Evolutionary conservation across 495 filamentous ascomycete genomes (phyloP), one percentile per base, ranked within the genome.

Genomic region (Trichoderma orchidacearum): DNA sequence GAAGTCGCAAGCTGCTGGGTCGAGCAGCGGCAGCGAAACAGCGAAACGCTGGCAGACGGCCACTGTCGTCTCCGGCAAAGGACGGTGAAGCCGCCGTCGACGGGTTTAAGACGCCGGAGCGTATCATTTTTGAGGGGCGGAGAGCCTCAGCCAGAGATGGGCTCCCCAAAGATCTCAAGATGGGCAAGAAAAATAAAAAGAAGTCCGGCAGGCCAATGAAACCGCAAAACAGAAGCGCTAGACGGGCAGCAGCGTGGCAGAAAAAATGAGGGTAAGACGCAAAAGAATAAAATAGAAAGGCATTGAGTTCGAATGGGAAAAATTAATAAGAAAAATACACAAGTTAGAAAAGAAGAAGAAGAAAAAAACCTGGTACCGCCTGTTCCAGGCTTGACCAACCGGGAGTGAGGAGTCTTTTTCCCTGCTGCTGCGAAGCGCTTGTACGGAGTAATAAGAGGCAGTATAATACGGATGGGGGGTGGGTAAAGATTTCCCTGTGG

Each of bases 121-220:
- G 76, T 3, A 76, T 92, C 60, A 82, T 96, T 8, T 96, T 98
- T 67, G 93, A 98, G 68, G 93, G 93, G 3, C 82, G 87, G 63
- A 80, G 93, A 54, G 93, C 93, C 18, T 89, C 70, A 62, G 81
- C 68, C 51, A 83, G 74, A 61, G 80, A 77, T 54, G 82, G 82
- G 11, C 79, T 69, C 58, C 75, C 77, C 27, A 80, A 74, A 66
- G 80, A 80, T 55, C 70, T 85, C 35, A 84, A 85, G 64, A 77
- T 82, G 31, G 72, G 80, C 30, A 78, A 78, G 34, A 70, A 70
- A 52, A 80, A 79, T 61, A 74, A 72, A 38, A 85, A 81, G 70
- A 85, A 82, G 56, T 77, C 76, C 13, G 56, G 58, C 32, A 70
- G 65, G 56, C 65, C 68, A 51, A 62, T 62, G 18, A 9, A 17